Evolutionary conservation across 2,329 filamentous ascomycete genomes (phyloP), one percentile per base, ranked within the genome.

Genomic region (Fusarium sp.): DNA sequence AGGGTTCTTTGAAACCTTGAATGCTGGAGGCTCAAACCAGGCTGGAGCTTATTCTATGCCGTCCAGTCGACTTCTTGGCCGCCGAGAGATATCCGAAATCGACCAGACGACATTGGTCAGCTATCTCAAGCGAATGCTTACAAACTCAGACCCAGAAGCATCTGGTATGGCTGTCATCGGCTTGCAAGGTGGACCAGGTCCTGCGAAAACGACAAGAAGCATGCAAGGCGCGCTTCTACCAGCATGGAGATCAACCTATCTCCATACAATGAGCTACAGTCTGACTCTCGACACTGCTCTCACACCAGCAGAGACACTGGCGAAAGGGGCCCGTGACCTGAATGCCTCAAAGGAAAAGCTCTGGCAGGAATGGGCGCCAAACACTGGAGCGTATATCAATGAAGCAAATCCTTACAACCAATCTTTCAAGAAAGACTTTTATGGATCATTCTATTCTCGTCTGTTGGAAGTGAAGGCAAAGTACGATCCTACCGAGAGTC

Each of bases 31-130:
- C 20, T 31, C 45, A 31, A 48, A 48, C 45, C 45, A 31, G 28
- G 45, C 45, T 15, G 45, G 45, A 31, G 45, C 45, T n/a, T 48
- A 31, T 31, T 31, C 28, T 0, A 48, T 48, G 45, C 45, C 45
- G 3, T 31, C 45, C 15, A 48, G 45, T 48, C 45, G 45, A 31
- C 28, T 48, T 18, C 45, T 48, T 8, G 44, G 44, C 3, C 44
- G 44, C 1, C 20, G 7, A 15, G 44, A 47, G 26, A 47, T 20
- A n/a, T 47, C 26, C 20, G 10, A n/a, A 0, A n/a, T 30, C 6
- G 8, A 11, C 14, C 26, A 4, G 4, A n/a, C 3, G 7, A 16
- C 1, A 7, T 5, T 47, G 3, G 9, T 30, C 12, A 30, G 44
- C 10, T 47, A 47, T 12, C 20, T 47, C 14, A 47, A 47, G 26